Evolutionary conservation across 768 basidiomycete genomes (phyloP), one percentile per base, ranked within the genome.

Genomic region (Clathrus columnatus): DNA sequence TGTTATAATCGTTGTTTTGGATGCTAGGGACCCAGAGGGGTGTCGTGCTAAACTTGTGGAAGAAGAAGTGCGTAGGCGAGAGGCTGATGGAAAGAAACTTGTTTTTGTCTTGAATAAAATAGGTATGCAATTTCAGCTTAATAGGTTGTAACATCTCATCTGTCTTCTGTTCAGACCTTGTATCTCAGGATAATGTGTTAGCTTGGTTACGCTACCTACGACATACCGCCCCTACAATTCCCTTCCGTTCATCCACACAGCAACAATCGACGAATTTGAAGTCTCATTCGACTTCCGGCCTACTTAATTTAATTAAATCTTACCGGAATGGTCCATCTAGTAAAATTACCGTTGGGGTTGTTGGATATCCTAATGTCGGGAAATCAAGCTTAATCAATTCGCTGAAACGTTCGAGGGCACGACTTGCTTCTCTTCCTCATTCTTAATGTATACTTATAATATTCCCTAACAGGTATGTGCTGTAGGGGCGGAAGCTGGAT

Each of bases 61-160:
- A 67, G 91, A 95, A 64, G 94, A 96, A 67, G 92, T 96, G 0
- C 75, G 27, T 27, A 74, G 90, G 59, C 76, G 88, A 30, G 92
- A 94, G 65, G 74, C 73, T 21, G 89, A 95, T 59, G 89, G 93
- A 7, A 99, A 99, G 75, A 88, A 83, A 65, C 72, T 98, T 27
- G 83, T 99, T 1, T 91, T 92, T 52, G 91, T 97, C 2, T 68
- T 99, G n/a, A 98, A 97, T 69, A 97, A 99, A 73, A 87, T 96
- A 56, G 95, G 95, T 92, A 20, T 48, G 24, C 54, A 44, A 27
- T 30, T 29, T 53, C 21, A 49, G 2, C 7, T 11, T 10, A 11
- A 30, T 43, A 24, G 48, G 26, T 27, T 23, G 20, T 51, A 23
- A 20, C 41, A 21, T 27, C 14, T 41, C 16, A 24, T 26, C 23